phyloP scores from a whole-genome alignment of 2,329 filamentous ascomycete species.

The Fusarium nygamai region DNA sequence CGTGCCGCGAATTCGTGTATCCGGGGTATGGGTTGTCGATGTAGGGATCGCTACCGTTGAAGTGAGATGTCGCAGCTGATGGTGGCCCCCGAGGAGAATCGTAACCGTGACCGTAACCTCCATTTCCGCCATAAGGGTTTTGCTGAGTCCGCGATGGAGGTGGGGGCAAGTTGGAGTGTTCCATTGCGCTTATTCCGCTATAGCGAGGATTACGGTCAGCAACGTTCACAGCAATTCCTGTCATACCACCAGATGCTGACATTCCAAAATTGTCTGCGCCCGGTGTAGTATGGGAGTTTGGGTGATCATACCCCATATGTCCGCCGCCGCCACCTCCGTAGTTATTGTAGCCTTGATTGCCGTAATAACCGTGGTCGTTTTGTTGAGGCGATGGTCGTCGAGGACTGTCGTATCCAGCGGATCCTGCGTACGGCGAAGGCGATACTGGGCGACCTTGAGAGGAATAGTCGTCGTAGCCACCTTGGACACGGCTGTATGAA shows the following conservation, averaged over 20 bases:
- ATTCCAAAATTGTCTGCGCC: conserved; percentile 75
- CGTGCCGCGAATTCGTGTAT: conserved; percentile 56
- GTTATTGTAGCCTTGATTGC: conserved; percentile 24
- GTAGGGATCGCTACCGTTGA: conserved; percentile 55
- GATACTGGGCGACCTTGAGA: conserved; percentile 26
- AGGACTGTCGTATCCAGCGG: conserved; percentile 36
- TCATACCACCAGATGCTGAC: conserved; percentile 70
- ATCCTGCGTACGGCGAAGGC: conserved; percentile 32
- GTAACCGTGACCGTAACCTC: conserved; percentile 41
- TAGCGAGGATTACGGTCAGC: conserved; percentile 72
- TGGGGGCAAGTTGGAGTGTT: conserved; percentile 51
- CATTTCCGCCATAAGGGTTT: conserved; percentile 35
- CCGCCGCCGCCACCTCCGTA: conserved; percentile 36
- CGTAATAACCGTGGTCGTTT: conserved; percentile 37
- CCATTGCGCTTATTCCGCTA: conserved; percentile 71
- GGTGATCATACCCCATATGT: conserved; percentile 39
- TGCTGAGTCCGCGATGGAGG: conserved; percentile 50
- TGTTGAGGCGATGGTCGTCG: conserved; percentile 32
- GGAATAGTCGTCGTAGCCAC: conserved; percentile 33
- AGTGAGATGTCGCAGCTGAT: conserved; percentile 25
- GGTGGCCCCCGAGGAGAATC: conserved; percentile 31
- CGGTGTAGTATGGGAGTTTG: conserved; percentile 55
- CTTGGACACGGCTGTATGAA: conserved; percentile 32
- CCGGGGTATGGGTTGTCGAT: conserved; percentile 74
- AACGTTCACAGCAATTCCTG: conserved; percentile 73